These are phyloP conservation scores for Angophora floribunda DNA, from an alignment of 345 rosid genomes.

Conservation along the genomic window DNA sequence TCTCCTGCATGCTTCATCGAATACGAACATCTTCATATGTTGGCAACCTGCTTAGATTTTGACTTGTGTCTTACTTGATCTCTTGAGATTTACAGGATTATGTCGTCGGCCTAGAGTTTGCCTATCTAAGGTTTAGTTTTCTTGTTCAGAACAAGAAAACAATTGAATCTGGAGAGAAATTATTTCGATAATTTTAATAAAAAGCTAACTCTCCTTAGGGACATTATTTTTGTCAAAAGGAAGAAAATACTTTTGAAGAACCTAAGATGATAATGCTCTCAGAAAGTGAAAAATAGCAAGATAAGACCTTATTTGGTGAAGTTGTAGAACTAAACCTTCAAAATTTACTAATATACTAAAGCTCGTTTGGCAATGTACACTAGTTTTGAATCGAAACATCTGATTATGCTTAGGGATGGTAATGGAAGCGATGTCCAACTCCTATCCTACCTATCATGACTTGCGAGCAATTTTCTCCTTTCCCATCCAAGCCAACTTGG, in stretches of 20 bases:
- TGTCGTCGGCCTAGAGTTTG: background rate
- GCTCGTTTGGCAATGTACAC: background rate
- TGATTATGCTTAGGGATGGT: background rate
- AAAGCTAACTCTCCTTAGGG: background rate
- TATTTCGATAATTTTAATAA: background rate
- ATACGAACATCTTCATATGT: background rate
- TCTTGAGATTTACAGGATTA: background rate
- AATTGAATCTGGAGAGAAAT: background rate
- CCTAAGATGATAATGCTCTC: background rate
- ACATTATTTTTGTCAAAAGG: background rate
- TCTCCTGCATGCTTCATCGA: background rate
- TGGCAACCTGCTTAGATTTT: background rate
- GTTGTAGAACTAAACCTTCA: background rate
- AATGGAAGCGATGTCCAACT: background rate
- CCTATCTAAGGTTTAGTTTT: background rate
- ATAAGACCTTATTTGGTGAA: background rate
- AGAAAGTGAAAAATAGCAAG: background rate
- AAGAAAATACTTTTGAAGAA: background rate
- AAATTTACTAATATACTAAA: background rate
- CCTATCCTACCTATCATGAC: background rate
- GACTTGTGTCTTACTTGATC: background rate
- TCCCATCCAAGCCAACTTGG: background rate
- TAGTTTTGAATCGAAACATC: background rate
- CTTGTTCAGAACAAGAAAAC: background rate
- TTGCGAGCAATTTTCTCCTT: background rate